Base-by-base conservation (phyloP, 495 filamentous ascomycete genomes). In the Penicillium steckii region DNA sequence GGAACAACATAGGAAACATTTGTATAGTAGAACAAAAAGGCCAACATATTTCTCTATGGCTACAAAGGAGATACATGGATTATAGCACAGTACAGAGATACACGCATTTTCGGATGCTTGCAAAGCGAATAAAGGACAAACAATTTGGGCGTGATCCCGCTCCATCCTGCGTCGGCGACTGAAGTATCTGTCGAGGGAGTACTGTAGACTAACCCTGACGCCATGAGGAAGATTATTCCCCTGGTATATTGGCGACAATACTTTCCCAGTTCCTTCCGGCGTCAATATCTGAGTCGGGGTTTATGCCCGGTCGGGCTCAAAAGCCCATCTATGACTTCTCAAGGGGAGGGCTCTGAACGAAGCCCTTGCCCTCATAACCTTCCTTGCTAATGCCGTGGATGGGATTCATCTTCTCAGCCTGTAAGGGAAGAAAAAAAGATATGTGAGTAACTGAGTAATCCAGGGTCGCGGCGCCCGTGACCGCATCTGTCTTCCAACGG, bases 331-430 rank as follows among this genome's bases (percentile, higher is more conserved):
- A 72, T 67, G 60, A 64, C 68, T 72, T 72, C 65, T 75, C 69
- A 41, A 49, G 50, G 40, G 80, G 72, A 50, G 71, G 55, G 72
- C 86, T 90, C 76, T 97, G 92, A 38, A 96, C 83, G 76, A 85
- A 82, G 56, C 91, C 90, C 70, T 83, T 80, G 71, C 91, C 91
- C 53, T 73, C 74, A 75, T 96, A 95, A 52, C 84, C 85, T 68
- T 89, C 83, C 62, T 84, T 84, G 57, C 87, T 84, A 71, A 94
- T 66, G 76, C 92, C 92, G 57, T 89, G 90, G 72, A 82, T 85
- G 41, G 94, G 91, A 74, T 98, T 91, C 59, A 87, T 84, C 54
- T 85, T 88, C 83, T 96, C 89, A 60, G 66, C 71, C 91, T 95
- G 65, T 72, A 48, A 44, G 44, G 47, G 47, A 45, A 38, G 46